These are phyloP conservation scores for Aspergillus bridgeri DNA, from an alignment of 495 filamentous ascomycete species.

Conservation along the genomic window DNA sequence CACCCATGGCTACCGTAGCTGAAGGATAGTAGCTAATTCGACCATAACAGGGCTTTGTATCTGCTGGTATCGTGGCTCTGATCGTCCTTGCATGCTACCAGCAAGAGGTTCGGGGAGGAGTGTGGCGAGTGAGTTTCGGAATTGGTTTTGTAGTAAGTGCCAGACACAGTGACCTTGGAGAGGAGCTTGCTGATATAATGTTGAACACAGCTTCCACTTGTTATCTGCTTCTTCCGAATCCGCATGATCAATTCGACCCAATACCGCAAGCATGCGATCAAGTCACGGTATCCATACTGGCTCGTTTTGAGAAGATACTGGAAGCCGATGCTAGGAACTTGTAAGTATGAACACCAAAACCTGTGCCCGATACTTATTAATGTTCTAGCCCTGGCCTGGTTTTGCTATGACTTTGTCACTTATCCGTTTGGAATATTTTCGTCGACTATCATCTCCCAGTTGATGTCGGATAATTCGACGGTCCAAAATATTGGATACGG, in stretches of 20 bases:
- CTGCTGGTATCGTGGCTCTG: conserved; percentile 27
- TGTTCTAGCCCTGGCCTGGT: conserved; percentile 31
- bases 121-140: conserved; percentile 37
- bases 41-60: conserved; percentile 25
- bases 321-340: conserved; percentile 40
- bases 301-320: conserved; percentile 36
- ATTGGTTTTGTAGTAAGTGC: conserved; percentile 33
- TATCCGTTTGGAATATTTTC: conserved; percentile 41
- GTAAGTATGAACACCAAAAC: conserved; percentile 16
- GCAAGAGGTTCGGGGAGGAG: conserved; percentile 20
- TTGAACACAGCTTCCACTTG: conserved; percentile 25
- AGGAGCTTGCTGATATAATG: background rate
- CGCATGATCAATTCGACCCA: conserved; percentile 38
- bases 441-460: conserved; percentile 32
- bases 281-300: conserved; percentile 31
- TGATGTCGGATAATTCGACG: conserved; percentile 38
- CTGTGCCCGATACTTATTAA: background rate
- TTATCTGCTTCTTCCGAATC: conserved; percentile 37
- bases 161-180: background rate
- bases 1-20: background rate
- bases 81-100: conserved; percentile 31
- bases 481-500: conserved; percentile 45
- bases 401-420: conserved; percentile 42
- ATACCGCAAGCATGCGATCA: conserved; percentile 36
- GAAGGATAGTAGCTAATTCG: background rate